These are phyloP conservation scores for Mycosphaerella sp. DNA, from an alignment of 2,329 filamentous ascomycete genomes.

Conservation along the genomic window DNA sequence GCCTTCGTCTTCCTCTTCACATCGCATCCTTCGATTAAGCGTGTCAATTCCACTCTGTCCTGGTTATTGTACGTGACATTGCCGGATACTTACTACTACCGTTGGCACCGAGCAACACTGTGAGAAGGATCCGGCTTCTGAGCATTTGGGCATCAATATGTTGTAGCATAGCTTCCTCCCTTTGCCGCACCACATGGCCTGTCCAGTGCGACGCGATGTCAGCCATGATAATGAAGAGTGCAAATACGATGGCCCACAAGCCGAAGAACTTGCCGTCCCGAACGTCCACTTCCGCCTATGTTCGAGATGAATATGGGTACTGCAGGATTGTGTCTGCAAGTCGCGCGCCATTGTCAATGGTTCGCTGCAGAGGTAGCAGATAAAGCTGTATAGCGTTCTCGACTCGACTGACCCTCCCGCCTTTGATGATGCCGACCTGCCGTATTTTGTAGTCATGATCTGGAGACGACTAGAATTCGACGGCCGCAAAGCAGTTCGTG, in stretches of 20 bases:
- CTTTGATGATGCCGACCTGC: constrained; percentile 64
- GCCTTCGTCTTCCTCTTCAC: no score
- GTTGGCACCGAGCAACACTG: no score
- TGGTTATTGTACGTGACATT: no score
- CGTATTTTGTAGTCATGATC: constrained; percentile 60
- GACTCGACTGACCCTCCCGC: constrained; percentile 60
- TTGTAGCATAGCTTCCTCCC: constrained; percentile 80
- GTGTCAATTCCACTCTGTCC: no score
- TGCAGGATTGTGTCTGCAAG: constrained; percentile 42
- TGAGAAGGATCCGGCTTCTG: constrained; percentile 27
- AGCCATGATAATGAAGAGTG: constrained; percentile 68
- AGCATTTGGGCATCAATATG: constrained; percentile 87
- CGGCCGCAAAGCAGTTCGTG: constrained; percentile 64
- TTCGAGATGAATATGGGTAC: constrained; percentile 68
- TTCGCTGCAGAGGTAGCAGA: constrained; percentile 68
- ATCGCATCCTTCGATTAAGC: no score
- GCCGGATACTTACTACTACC: no score
- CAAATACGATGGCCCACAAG: constrained; percentile 65
- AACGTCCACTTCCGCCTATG: constrained; percentile 57
- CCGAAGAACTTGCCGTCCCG: constrained; percentile 65
- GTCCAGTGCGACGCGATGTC: constrained; percentile 79
- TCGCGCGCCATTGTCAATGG: constrained; percentile 52
- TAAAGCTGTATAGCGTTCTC: constrained; percentile 71
- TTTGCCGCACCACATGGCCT: constrained; percentile 73
- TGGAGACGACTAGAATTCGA: constrained; percentile 69